phyloP scores from a whole-genome alignment of 805 yeast genomes.

The Monosporozyma aerobia region DNA sequence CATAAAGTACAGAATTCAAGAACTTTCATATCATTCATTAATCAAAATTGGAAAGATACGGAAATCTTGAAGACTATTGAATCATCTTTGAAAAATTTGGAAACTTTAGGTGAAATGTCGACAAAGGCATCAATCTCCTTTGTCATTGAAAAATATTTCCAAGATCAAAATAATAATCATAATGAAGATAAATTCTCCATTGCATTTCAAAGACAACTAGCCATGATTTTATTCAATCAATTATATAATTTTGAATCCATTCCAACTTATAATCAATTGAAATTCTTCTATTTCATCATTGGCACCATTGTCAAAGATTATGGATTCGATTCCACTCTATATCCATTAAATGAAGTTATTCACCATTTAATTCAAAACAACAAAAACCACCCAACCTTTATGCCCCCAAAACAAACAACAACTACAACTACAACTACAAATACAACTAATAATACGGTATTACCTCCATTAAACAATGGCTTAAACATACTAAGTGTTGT shows the following conservation, averaged over 20 bases:
- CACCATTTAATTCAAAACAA: constrained; percentile 1
- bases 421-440: background rate
- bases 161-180: background rate
- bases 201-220: background rate
- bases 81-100: constrained; percentile 35
- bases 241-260: constrained; percentile 9
- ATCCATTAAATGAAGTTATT: constrained; percentile 55
- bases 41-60: constrained; percentile 29
- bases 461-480: constrained; percentile 14
- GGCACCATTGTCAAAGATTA: constrained; percentile 71
- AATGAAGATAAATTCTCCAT: background rate
- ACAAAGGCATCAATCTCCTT: constrained; percentile 48
- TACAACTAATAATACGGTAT: background rate
- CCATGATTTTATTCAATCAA: constrained; percentile 14
- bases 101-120: constrained; percentile 49
- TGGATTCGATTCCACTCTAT: constrained; percentile 64
- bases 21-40: constrained; percentile 36
- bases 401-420: background rate
- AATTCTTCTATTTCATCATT: constrained; percentile 46
- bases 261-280: background rate
- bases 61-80: constrained; percentile 18
- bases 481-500: constrained; percentile 25
- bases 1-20: constrained; percentile 50
- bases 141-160: constrained; percentile 45
- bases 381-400: background rate